These are phyloP conservation scores for Penicillium egyptiacum DNA, from an alignment of 495 filamentous ascomycete genomes.

Conservation along the genomic window DNA sequence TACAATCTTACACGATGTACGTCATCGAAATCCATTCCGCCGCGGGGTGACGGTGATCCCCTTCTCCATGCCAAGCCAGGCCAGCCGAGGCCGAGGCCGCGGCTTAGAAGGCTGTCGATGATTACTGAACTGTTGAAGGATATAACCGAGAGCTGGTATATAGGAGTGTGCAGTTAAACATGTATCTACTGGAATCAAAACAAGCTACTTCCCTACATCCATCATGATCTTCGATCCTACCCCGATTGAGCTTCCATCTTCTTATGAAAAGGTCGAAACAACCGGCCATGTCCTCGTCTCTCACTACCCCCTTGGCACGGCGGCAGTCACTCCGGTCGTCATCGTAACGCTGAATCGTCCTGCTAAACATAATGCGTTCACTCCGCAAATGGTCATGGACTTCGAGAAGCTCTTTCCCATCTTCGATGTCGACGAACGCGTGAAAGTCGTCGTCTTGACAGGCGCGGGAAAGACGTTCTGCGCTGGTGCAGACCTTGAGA, in stretches of 20 bases:
- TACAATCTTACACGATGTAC: not conserved
- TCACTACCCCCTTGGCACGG: constrained; percentile 50
- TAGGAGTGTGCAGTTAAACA: not conserved
- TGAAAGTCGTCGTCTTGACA: constrained; percentile 59
- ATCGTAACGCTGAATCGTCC: constrained; percentile 60
- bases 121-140: not conserved
- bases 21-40: constrained; percentile 1
- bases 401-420: constrained; percentile 54
- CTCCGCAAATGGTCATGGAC: constrained; percentile 52
- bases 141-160: constrained; percentile 1
- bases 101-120: not conserved
- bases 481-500: constrained; percentile 65
- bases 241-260: constrained; percentile 34
- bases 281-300: constrained; percentile 51
- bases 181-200: not conserved
- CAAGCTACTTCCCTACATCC: not conserved
- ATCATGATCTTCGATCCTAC: constrained; percentile 58
- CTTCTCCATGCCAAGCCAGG: constrained; percentile 4
- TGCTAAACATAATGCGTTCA: constrained; percentile 64
- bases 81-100: constrained; percentile 1
- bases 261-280: constrained; percentile 46
- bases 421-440: constrained; percentile 56
- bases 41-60: constrained; percentile 5
- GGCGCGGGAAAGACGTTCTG: constrained; percentile 63
- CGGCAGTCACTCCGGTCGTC: constrained; percentile 54